Evolutionary conservation across 352 stramenopile species (phyloP), one percentile per base, ranked within the genome.

Genomic region (Globisporangium emineosum): DNA sequence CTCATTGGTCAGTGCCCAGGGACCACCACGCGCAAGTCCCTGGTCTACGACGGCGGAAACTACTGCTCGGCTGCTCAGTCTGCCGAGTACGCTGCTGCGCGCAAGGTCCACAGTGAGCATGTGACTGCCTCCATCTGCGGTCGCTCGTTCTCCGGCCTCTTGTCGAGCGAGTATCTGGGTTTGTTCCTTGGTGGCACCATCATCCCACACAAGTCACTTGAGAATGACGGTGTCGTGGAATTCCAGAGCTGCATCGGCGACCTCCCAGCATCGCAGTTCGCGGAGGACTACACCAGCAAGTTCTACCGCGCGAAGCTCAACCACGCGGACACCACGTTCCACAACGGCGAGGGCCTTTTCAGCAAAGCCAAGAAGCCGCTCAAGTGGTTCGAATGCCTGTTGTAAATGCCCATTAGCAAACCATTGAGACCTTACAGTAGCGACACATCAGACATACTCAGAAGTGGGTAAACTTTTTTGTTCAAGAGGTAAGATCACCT

Each of bases 301-400:
- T 84, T 86, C 64, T 91, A 91, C 67, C 62, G 80, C 53, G 81
- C 80, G 27, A 62, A 70, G 57, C 68, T 91, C 58, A 91, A 90
- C 66, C 80, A 91, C 60, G 65, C 71, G n/a, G 82, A 91, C 57
- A 85, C 75, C 5, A 72, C 78, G 2, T 83, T 90, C 61, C 81
- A 75, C 52, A 72, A 86, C 57, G 80, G 80, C 19, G 82, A 90
- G 40, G 78, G 71, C 0, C 73, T 80, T 40, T 82, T 81, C 33
- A 68, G 73, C 45, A 64, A 69, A 0, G 58, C 73, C 3, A 73
- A 86, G 60, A 90, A 83, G 60, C 82, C 82, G 0, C 52, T 85
- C 15, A 90, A 89, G 58, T 91, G 82, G 82, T 86, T 91, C 45
- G 77, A 88, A 67, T 91, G 82, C 42, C n/a, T 85, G 50, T 61